A percentile compares a stretch with the other conserved stretches of the same genome.
These are phyloP conservation scores for Debaryomycetaceae sp. DNA, from an alignment of 1,139 yeast genomes.

Conservation along the genomic window DNA sequence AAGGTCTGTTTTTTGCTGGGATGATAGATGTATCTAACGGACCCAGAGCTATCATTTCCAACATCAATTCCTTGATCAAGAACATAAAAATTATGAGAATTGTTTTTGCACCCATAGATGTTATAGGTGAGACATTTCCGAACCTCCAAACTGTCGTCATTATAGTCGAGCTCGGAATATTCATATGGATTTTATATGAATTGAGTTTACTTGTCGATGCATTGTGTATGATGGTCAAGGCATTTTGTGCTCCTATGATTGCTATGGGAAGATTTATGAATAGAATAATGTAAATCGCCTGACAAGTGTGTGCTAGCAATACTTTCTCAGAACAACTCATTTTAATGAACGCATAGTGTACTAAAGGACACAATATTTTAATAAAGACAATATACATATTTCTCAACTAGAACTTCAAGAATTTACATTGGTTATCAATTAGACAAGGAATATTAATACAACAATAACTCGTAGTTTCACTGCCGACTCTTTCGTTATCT, in stretches of 20 bases:
- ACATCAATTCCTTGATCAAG: constrained; percentile 34
- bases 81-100: constrained; percentile 35
- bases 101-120: constrained; percentile 43
- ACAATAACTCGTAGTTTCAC: no score
- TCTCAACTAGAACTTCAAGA: no score
- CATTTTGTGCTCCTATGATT: constrained; percentile 49
- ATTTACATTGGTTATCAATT: no score
- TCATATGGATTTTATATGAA: constrained; percentile 44
- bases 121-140: constrained; percentile 38
- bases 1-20: background rate
- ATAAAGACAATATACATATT: no score
- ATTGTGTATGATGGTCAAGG: constrained; percentile 45
- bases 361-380: no score
- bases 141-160: constrained; percentile 38
- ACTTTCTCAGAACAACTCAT: no score
- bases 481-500: no score
- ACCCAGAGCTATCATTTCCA: constrained; percentile 22
- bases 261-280: constrained; percentile 47
- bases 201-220: constrained; percentile 44
- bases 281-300: constrained; percentile 27
- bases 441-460: no score
- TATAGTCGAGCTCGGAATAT: constrained; percentile 35
- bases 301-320: no score
- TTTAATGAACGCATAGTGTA: no score
- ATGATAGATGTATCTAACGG: constrained; percentile 6